These are phyloP conservation scores for Dysphania ambrosioides DNA, from an alignment of 148 eudicot genomes.

Conservation along the genomic window DNA sequence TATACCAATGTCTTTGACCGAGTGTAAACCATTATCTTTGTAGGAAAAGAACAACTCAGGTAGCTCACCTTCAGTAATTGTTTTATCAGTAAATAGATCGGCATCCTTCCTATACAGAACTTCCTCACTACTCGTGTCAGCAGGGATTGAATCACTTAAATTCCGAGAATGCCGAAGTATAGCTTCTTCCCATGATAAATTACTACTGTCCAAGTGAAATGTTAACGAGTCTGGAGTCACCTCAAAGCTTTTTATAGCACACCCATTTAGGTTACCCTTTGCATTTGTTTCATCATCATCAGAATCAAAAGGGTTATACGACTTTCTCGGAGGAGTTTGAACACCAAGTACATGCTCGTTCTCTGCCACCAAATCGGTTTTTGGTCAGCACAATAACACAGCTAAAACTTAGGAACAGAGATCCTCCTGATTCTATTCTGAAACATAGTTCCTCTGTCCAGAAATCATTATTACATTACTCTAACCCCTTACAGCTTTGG, in stretches of 20 bases:
- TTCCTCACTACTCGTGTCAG: slow-evolving; percentile 28
- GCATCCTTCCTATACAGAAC: slow-evolving; percentile 34
- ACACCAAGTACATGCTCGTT: slow-evolving; percentile 28
- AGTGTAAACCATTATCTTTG: slow-evolving; percentile 48
- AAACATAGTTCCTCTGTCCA: not conserved
- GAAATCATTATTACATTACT: not conserved
- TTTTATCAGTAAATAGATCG: slow-evolving; percentile 56
- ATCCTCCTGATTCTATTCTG: not conserved
- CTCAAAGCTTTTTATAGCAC: slow-evolving; percentile 37
- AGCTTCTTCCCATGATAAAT: slow-evolving; percentile 42
- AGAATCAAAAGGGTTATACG: slow-evolving; percentile 51
- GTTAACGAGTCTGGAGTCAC: slow-evolving; percentile 36
- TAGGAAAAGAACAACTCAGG: slow-evolving; percentile 60
- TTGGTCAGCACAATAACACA: slow-evolving; percentile 1
- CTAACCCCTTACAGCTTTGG: not conserved
- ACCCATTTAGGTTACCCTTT: slow-evolving; percentile 41
- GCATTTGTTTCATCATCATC: slow-evolving; percentile 35
- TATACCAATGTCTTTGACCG: slow-evolving; percentile 73
- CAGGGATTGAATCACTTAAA: slow-evolving; percentile 20
- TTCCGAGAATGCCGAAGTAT: slow-evolving; percentile 37
- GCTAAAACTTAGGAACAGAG: not conserved
- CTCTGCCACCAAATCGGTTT: slow-evolving; percentile 25
- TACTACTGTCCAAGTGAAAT: slow-evolving; percentile 34
- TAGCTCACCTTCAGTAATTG: slow-evolving; percentile 50
- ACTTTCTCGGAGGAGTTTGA: slow-evolving; percentile 40